These are phyloP conservation scores for Amauroascus niger DNA, from an alignment of 2,329 filamentous ascomycete species.

Conservation along the genomic window DNA sequence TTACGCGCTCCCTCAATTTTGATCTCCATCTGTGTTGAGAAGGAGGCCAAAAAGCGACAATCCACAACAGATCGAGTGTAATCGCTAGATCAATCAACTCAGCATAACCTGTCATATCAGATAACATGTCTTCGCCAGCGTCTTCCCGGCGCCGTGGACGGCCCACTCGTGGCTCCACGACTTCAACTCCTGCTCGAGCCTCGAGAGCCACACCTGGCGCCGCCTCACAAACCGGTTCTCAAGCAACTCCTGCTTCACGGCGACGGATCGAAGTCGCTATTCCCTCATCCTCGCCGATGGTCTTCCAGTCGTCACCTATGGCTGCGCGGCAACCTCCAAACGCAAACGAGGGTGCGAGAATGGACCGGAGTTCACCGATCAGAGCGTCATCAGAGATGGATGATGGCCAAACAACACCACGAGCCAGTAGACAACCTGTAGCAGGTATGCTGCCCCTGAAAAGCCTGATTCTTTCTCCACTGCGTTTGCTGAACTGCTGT, in stretches of 20 bases:
- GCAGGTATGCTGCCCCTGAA: slow-evolving; percentile 30
- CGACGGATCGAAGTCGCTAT: slow-evolving; percentile 33
- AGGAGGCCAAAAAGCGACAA: not conserved
- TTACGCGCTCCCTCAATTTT: slow-evolving; percentile 2
- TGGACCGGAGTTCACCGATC: slow-evolving; percentile 43
- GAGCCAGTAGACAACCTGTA: slow-evolving; percentile 29
- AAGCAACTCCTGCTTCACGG: slow-evolving; percentile 40
- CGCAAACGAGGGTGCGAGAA: slow-evolving; percentile 23
- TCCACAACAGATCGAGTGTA: not conserved
- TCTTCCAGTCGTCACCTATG: slow-evolving; percentile 57
- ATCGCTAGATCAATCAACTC: not conserved
- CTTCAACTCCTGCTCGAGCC: slow-evolving; percentile 32
- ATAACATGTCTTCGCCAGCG: slow-evolving; percentile 38
- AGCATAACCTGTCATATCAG: not conserved
- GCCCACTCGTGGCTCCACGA: slow-evolving; percentile 32
- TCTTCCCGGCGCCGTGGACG: slow-evolving; percentile 35
- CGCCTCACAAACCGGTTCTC: slow-evolving; percentile 22
- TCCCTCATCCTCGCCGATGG: slow-evolving; percentile 68
- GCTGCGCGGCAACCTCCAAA: slow-evolving; percentile 36
- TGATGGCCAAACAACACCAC: slow-evolving; percentile 37
- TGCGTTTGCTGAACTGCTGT: slow-evolving; percentile 13
- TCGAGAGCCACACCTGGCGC: slow-evolving; percentile 8
- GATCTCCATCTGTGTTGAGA: not conserved
- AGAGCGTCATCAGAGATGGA: slow-evolving; percentile 31
- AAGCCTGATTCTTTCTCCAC: not conserved